A percentile compares a stretch with the other conserved stretches of the same genome.
Evolutionary conservation across 1,139 yeast species (phyloP).

Genomic region (Hansenula sp.): DNA sequence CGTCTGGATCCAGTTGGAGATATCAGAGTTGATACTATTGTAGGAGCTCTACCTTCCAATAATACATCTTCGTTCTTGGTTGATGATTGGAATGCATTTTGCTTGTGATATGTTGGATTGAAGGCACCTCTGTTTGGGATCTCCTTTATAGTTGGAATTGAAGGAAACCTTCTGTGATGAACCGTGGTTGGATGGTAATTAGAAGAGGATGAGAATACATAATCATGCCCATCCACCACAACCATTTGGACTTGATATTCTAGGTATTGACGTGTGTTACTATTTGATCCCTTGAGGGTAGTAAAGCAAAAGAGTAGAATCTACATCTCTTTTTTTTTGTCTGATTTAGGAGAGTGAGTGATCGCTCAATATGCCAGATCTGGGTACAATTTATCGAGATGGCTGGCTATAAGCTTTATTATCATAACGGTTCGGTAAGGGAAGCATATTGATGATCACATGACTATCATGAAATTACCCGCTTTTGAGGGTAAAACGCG

Average conservation of each 20-base stretch:
- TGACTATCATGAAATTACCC: background rate
- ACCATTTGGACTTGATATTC: background rate
- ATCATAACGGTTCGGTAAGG: too few species aligned
- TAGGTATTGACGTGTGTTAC: background rate
- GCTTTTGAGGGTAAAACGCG: too few species aligned
- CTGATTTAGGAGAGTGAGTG: too few species aligned
- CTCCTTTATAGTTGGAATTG: background rate
- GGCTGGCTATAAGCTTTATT: background rate
- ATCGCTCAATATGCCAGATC: too few species aligned
- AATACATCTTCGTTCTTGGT: too few species aligned
- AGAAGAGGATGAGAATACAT: background rate
- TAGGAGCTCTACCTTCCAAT: conserved; percentile 15
- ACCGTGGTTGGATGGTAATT: background rate
- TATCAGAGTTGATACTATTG: conserved; percentile 14
- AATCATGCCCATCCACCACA: background rate
- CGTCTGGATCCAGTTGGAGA: conserved; percentile 13
- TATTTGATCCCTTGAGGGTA: background rate
- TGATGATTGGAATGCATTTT: conserved; percentile 2
- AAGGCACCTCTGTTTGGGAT: conserved; percentile 1
- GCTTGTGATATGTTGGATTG: conserved; percentile 1
- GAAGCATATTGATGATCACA: too few species aligned
- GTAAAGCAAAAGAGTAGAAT: too few species aligned
- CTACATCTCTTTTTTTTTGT: too few species aligned
- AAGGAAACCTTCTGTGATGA: background rate
- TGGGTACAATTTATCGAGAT: background rate